Evolutionary conservation across 768 basidiomycete species (phyloP).

Genomic region (Punctularia strigosozonata): DNA sequence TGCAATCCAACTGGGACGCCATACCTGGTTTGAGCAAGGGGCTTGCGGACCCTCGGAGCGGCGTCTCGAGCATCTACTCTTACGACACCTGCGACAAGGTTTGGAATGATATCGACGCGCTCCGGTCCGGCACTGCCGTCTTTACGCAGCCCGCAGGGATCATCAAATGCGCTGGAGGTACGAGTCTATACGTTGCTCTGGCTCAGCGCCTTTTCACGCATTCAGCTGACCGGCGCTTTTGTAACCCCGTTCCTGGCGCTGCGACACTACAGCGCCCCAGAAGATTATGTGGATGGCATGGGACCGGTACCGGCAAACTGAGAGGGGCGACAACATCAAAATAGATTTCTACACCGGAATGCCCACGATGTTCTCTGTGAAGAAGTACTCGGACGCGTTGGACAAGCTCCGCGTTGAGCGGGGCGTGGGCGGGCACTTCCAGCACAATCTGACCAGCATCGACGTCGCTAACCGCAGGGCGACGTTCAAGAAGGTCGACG

Average conservation of each 20-base stretch:
- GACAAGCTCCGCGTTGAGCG: slow-evolving; percentile 67
- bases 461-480: slow-evolving; percentile 64
- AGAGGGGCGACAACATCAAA: slow-evolving; percentile 42
- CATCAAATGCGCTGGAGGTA: slow-evolving; percentile 90
- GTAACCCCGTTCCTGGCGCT: too few relatives aligned
- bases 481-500: slow-evolving; percentile 74
- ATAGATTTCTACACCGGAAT: slow-evolving; percentile 81
- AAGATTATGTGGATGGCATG: slow-evolving; percentile 98
- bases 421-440: slow-evolving; percentile 70
- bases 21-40: slow-evolving; percentile 68
- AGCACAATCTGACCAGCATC: slow-evolving; percentile 71
- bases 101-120: slow-evolving; percentile 70
- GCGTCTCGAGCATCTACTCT: slow-evolving; percentile 88
- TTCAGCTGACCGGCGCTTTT: background rate
- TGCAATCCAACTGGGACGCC: slow-evolving; percentile 75
- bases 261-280: slow-evolving; percentile 63
- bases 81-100: slow-evolving; percentile 84
- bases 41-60: slow-evolving; percentile 61
- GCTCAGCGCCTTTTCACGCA: background rate
- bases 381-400: slow-evolving; percentile 88
- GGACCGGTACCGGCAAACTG: slow-evolving; percentile 62
- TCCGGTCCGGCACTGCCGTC: slow-evolving; percentile 72
- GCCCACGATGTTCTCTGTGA: slow-evolving; percentile 95
- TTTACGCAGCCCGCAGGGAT: slow-evolving; percentile 93
- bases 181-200: too few relatives aligned